A percentile compares a stretch with the other conserved stretches of the same genome.
Evolutionary conservation across 2,329 filamentous ascomycete genomes (phyloP).

Genomic region (Aspergillus melleus): DNA sequence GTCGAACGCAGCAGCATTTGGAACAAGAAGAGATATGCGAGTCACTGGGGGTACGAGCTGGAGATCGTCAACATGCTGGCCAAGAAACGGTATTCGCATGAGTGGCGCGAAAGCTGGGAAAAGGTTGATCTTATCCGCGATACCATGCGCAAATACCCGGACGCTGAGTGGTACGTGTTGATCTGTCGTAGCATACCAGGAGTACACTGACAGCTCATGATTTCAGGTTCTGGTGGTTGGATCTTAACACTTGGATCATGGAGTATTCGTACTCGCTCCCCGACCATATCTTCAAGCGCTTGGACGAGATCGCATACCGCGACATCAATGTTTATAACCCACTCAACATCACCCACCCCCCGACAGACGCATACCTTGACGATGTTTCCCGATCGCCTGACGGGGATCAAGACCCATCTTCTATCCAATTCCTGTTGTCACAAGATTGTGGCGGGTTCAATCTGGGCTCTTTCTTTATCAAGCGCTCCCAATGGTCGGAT

Average conservation of each 20-base stretch:
- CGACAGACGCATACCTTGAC: slow-evolving; percentile 73
- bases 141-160: slow-evolving; percentile 86
- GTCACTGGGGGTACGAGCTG: slow-evolving; percentile 88
- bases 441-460: slow-evolving; percentile 98
- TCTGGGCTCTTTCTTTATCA: slow-evolving; percentile 90
- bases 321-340: slow-evolving; percentile 98
- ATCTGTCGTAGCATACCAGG: background rate
- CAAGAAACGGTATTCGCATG: slow-evolving; percentile 96
- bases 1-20: slow-evolving; percentile 94
- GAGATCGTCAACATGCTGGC: slow-evolving; percentile 99
- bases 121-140: slow-evolving; percentile 93
- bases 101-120: slow-evolving; percentile 99
- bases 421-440: slow-evolving; percentile 82
- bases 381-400: slow-evolving; percentile 67
- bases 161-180: slow-evolving; percentile 82
- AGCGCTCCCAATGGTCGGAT: slow-evolving; percentile 84
- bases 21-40: slow-evolving; percentile 89
- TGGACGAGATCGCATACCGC: slow-evolving; percentile 75
- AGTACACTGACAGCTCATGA: slow-evolving; percentile 12
- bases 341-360: slow-evolving; percentile 85
- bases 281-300: slow-evolving; percentile 80
- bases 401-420: slow-evolving; percentile 74
- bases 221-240: slow-evolving; percentile 96
- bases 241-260: slow-evolving; percentile 98
- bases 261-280: slow-evolving; percentile 89